Percentiles rank a stretch among this genome's conserved stretches.
These are phyloP conservation scores for Carex kokanica DNA, from an alignment of 176 grass and related monocot species.

Conservation along the genomic window DNA sequence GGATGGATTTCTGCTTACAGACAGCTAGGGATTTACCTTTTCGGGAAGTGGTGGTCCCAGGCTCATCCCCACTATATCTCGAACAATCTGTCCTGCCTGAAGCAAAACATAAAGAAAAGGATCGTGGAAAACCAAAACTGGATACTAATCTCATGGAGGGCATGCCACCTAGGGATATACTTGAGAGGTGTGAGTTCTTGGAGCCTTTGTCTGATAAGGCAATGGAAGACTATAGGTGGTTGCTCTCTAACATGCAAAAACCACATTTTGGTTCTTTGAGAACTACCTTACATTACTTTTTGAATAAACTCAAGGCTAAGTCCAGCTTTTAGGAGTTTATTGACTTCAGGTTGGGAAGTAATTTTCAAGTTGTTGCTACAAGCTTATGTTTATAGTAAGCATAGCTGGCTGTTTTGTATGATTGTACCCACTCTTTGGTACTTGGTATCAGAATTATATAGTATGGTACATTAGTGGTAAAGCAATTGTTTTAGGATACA, in stretches of 20 bases:
- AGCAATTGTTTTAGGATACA: background rate
- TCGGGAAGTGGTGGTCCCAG: constrained; percentile 56
- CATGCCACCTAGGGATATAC: constrained; percentile 63
- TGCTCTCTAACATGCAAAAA: constrained; percentile 59
- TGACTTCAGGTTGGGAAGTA: background rate
- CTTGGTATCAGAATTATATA: background rate
- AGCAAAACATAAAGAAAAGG: constrained; percentile 34
- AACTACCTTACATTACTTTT: constrained; percentile 25
- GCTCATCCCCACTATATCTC: constrained; percentile 55
- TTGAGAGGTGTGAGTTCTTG: constrained; percentile 79
- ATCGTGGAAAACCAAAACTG: constrained; percentile 51
- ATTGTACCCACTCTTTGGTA: background rate
- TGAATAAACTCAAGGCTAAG: constrained; percentile 32
- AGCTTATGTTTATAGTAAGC: background rate
- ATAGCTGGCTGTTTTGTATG: background rate
- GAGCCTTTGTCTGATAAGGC: constrained; percentile 71
- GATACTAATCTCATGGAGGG: constrained; percentile 72
- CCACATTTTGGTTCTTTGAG: constrained; percentile 33
- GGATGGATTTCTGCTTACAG: constrained; percentile 91
- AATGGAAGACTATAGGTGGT: constrained; percentile 61
- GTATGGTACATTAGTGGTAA: background rate
- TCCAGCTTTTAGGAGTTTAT: constrained; percentile 29
- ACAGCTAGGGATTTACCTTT: constrained; percentile 63
- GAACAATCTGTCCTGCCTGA: constrained; percentile 38
- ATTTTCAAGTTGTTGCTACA: background rate